Evolutionary conservation across 768 basidiomycete species (phyloP).

Genomic region (Leccinum uliginosum): DNA sequence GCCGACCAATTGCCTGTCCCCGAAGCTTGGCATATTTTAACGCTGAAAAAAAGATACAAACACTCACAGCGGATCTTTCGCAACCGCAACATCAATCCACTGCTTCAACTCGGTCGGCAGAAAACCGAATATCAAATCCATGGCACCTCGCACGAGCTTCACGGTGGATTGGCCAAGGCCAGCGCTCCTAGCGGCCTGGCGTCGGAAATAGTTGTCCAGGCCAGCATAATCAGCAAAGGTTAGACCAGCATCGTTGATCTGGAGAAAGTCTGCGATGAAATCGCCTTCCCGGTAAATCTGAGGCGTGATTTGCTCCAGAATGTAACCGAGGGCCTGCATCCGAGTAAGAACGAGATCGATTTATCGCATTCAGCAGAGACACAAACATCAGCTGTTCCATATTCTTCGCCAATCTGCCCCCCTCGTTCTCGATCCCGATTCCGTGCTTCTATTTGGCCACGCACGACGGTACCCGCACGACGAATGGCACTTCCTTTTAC

Average conservation of each 20-base stretch:
- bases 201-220: conserved; percentile 88
- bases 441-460: conserved; percentile 61
- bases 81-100: conserved; percentile 79
- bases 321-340: conserved; percentile 63
- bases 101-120: conserved; percentile 74
- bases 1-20: conserved; percentile 75
- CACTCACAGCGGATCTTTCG: conserved; percentile 68
- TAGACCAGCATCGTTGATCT: conserved; percentile 81
- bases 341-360: not conserved
- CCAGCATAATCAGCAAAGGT: conserved; percentile 97
- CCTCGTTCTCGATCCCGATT: conserved; percentile 46
- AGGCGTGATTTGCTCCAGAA: conserved; percentile 71
- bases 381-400: conserved; percentile 68
- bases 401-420: conserved; percentile 51
- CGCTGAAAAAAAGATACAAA: not conserved
- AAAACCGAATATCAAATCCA: conserved; percentile 97
- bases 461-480: conserved; percentile 82
- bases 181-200: conserved; percentile 77
- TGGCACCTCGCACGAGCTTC: conserved; percentile 80
- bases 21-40: conserved; percentile 1
- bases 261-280: conserved; percentile 89
- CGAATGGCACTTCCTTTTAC: conserved; percentile 60
- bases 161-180: conserved; percentile 63
- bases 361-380: not conserved
- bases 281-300: conserved; percentile 80